These are phyloP conservation scores for Mucor saturninus DNA, from an alignment of 371 early-diverging fungal species.

Conservation along the genomic window DNA sequence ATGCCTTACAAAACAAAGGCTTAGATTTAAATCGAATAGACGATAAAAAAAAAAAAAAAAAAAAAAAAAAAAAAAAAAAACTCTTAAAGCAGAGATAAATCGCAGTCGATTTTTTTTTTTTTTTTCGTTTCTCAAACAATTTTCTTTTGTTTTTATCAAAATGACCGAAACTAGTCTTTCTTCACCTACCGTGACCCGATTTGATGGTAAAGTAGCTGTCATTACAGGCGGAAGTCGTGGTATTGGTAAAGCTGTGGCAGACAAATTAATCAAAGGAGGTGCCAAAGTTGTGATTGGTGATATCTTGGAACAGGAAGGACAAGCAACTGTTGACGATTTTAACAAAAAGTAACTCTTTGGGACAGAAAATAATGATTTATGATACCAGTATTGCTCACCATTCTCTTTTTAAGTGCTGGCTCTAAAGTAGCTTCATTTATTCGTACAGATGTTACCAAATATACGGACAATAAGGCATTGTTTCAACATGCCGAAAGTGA, in stretches of 20 bases:
- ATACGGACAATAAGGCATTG: constrained; percentile 46
- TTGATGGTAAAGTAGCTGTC: constrained; percentile 58
- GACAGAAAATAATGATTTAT: too few relatives aligned
- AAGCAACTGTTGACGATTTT: constrained; percentile 37
- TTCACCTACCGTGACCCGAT: neutral
- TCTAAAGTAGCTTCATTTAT: constrained; percentile 46
- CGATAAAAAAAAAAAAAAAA: too few relatives aligned
- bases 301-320: constrained; percentile 50
- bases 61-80: too few relatives aligned
- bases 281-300: constrained; percentile 77
- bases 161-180: too few relatives aligned
- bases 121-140: too few relatives aligned
- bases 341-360: constrained; percentile 31
- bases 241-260: constrained; percentile 61
- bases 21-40: too few relatives aligned
- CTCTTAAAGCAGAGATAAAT: too few relatives aligned
- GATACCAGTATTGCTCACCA: neutral
- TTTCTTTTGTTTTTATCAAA: too few relatives aligned
- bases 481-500: constrained; percentile 52
- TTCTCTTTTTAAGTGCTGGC: constrained; percentile 5
- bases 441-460: constrained; percentile 66
- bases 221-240: constrained; percentile 89
- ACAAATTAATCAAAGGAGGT: constrained; percentile 49
- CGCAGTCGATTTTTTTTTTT: too few relatives aligned
- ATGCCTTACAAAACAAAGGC: too few relatives aligned